Base-by-base conservation (phyloP, 176 grass and related monocot genomes). In the Chrysopogon serrulatus region DNA sequence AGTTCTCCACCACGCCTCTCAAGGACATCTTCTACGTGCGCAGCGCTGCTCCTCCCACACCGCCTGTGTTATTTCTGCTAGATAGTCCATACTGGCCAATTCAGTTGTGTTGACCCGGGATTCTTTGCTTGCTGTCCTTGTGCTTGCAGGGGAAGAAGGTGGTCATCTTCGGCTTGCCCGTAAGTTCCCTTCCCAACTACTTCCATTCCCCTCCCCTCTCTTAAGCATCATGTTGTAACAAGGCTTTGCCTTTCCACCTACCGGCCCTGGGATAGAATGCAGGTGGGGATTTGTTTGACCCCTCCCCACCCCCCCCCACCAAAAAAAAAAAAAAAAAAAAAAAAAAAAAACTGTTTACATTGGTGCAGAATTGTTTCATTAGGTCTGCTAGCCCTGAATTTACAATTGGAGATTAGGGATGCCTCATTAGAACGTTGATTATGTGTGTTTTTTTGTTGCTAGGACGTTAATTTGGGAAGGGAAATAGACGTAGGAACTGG, bases 61-160 rank as follows among this genome's bases (percentile, higher is more conserved):
- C 8, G 5, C n/a, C 43, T 7, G 0, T 59, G 11, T 59, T 11
- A 5, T 59, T 49, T 9, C 28, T 10, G 4, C 77, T 47, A 23
- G 34, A 19, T 56, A 36, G 5, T 60, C 56, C 56, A 13, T 60
- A 27, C 56, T 1, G 24, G 10, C 31, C 32, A 42, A 34, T 71
- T 26, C 5, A n/a, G 21, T 72, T 56, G 47, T 37, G 31, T 0
- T 68, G 42, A 56, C 49, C 34, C 19, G 21, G 77, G 1, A 39
- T 47, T 41, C 44, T 40, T 36, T 43, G 0, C 14, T 36, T 75
- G 72, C 48, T 64, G 60, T 77, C 60, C 6, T 60, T 61, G 13
- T 79, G 77, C 53, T 95, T 90, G 71, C 91, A 98, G 91, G 93
- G 93, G 51, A 99, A 96, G 89, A 95, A 99, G 84, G 96, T 99